phyloP scores from a whole-genome alignment of 208 protist genomes.

The Acanthamoeba healyi region DNA sequence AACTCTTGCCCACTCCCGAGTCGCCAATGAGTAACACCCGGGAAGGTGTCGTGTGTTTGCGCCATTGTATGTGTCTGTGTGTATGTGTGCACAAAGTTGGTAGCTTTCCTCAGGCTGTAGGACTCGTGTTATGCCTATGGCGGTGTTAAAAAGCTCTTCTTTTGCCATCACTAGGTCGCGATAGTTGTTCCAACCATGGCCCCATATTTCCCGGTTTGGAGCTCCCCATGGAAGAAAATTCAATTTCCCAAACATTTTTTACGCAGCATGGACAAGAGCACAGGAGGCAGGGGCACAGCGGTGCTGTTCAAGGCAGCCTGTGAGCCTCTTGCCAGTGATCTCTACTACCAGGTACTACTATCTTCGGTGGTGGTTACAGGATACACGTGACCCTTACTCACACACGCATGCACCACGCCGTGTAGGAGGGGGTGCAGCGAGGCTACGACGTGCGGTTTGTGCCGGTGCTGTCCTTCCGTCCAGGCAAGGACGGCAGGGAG shows the following conservation, averaged over 20 bases:
- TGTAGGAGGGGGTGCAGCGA: neutral
- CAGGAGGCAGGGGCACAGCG: neutral
- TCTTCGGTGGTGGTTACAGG: neutral
- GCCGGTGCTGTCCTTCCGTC: constrained; percentile 38
- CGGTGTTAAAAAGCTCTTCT: neutral
- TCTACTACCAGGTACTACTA: constrained; percentile 6
- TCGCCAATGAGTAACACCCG: constrained; percentile 46
- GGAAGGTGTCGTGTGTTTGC: constrained; percentile 35
- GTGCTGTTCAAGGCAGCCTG: constrained; percentile 14
- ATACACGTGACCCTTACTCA: neutral
- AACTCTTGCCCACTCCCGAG: constrained; percentile 52
- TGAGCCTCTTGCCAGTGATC: constrained; percentile 8
- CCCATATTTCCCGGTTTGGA: neutral
- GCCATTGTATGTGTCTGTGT: neutral
- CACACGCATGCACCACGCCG: too few species aligned
- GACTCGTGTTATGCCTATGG: too few species aligned
- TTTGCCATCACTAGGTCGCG: too few species aligned
- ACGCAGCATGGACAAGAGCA: neutral
- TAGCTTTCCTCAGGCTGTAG: too few species aligned
- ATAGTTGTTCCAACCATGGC: neutral
- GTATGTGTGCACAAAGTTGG: neutral
- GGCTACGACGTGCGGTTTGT: constrained; percentile 45
- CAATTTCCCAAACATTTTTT: too few species aligned
- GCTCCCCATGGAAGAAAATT: too few species aligned
- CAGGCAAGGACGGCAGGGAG: constrained; percentile 9